Conservation (phyloP, 495 filamentous ascomycete genomes). For the Halenospora varia region DNA sequence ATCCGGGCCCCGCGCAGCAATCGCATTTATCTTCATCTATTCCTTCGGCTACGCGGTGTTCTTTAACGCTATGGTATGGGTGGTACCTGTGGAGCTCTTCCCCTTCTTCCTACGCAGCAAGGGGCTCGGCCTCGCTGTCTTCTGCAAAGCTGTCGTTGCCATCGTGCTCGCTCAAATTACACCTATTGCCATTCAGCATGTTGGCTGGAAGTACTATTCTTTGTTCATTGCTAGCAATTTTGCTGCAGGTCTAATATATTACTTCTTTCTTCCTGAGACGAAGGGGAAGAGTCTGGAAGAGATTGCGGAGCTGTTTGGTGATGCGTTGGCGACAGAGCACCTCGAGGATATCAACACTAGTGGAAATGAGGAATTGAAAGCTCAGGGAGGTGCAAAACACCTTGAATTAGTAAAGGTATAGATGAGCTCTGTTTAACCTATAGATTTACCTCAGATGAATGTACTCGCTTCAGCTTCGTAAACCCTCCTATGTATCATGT, state of each 20-base stretch:
- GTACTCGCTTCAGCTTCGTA: no score
- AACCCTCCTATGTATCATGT: no score
- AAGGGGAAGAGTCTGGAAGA: neutral
- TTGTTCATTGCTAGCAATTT: constrained; percentile 31
- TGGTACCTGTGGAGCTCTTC: constrained; percentile 21
- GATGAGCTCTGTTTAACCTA: no score
- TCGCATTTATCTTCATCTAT: constrained; percentile 23
- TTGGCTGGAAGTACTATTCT: constrained; percentile 45
- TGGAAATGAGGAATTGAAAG: no score
- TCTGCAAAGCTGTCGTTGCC: constrained; percentile 28
- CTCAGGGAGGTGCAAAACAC: no score
- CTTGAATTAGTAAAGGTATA: no score
- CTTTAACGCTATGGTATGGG: constrained; percentile 28
- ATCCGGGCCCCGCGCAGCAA: neutral
- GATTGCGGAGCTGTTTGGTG: neutral
- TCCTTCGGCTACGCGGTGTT: constrained; percentile 25
- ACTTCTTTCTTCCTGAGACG: neutral
- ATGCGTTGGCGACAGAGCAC: neutral
- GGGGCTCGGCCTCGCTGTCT: constrained; percentile 13
- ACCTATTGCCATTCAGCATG: constrained; percentile 39
- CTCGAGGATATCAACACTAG: no score
- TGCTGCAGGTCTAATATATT: neutral
- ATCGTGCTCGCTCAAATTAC: constrained; percentile 49
- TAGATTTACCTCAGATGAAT: no score
- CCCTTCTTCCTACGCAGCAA: constrained; percentile 13